These are phyloP conservation scores for Saccharomycopsis crataegensis DNA, from an alignment of 1,139 yeast genomes.

Conservation along the genomic window DNA sequence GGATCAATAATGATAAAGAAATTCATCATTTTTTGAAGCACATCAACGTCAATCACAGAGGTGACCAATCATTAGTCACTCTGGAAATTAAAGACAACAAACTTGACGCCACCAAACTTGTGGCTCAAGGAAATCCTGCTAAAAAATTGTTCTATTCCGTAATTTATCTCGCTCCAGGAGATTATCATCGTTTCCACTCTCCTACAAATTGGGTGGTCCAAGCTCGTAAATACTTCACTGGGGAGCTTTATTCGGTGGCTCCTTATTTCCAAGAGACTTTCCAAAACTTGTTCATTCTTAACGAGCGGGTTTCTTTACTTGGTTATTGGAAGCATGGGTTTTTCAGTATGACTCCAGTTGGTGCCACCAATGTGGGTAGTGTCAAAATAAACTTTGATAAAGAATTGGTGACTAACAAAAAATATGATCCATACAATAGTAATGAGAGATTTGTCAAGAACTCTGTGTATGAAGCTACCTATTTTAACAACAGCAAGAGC, in stretches of 20 bases:
- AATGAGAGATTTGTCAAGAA: conserved; percentile 49
- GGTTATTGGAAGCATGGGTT: conserved; percentile 98
- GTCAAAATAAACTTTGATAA: conserved; percentile 88
- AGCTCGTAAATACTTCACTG: conserved; percentile 89
- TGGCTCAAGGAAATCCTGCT: conserved; percentile 19
- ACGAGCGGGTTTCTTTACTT: conserved; percentile 89
- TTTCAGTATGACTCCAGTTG: conserved; percentile 98
- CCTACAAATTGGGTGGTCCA: conserved; percentile 97
- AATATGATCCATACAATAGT: conserved; percentile 44
- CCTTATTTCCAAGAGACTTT: conserved; percentile 90
- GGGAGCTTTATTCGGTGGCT: conserved; percentile 81
- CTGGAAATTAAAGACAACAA: conserved; percentile 29
- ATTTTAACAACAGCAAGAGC: conserved; percentile 68
- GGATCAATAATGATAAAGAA: conserved; percentile 35
- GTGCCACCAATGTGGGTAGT: conserved; percentile 98
- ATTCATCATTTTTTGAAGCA: conserved; percentile 36
- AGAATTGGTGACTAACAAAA: conserved; percentile 77
- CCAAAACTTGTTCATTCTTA: conserved; percentile 80
- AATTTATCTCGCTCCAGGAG: conserved; percentile 95
- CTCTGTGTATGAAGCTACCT: conserved; percentile 92
- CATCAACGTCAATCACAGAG: conserved; percentile 43
- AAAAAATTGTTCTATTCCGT: conserved; percentile 82
- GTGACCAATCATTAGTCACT: conserved; percentile 32
- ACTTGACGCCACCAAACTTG: conserved; percentile 30
- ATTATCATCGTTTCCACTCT: conserved; percentile 94